Evolutionary conservation across 192 early-diverging fungal genomes (phyloP), one percentile per base, ranked within the genome.

Genomic region (Backusella mclennaniae): DNA sequence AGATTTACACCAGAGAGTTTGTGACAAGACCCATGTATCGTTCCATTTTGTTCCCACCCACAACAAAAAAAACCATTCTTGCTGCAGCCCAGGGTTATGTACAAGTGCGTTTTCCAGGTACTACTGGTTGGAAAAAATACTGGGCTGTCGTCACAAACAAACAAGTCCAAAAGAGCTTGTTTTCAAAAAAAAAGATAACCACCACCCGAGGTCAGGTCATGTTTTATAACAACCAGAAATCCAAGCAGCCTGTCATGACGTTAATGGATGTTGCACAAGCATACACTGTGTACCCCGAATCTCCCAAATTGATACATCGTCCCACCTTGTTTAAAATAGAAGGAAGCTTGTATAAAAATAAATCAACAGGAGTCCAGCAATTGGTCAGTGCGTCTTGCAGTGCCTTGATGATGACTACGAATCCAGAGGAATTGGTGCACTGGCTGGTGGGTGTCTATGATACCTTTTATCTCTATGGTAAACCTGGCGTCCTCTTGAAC

Each of bases 1-100:
- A 94, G 79, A 89, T 90, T 70, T 95, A 92, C 63, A 92, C 94
- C 9, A 82, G 87, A 15, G 88, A 86, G 0, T 75, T 90, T 9
- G 31, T 90, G 26, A 77, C 73, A n/a, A 84, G 84, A 21, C 80
- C 84, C 7, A 82, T 77, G 71, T 85, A 84, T 8, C 29, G 35
- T 33, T 63, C 56, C 9, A 63, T 63, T 63, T 63, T 63, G 56
- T 63, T 63, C 26, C 56, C 56, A 29, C 56, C 56, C 56, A 63
- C 56, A 14, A 63, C 56, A 26, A 63, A 63, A 29, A 36, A 69
- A 3, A 3, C 70, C 23, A 71, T 71, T 46, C 42, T 71, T 46
- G 23, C 41, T 49, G 29, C 41, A 23, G 9, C 12, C 14, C 39
- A 71, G 26, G 88, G 88, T 8, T 85, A 85, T 75, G 78, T 90